Evolutionary conservation across 2,329 filamentous ascomycete genomes (phyloP).

Genomic region (Helicocarpus griseus): DNA sequence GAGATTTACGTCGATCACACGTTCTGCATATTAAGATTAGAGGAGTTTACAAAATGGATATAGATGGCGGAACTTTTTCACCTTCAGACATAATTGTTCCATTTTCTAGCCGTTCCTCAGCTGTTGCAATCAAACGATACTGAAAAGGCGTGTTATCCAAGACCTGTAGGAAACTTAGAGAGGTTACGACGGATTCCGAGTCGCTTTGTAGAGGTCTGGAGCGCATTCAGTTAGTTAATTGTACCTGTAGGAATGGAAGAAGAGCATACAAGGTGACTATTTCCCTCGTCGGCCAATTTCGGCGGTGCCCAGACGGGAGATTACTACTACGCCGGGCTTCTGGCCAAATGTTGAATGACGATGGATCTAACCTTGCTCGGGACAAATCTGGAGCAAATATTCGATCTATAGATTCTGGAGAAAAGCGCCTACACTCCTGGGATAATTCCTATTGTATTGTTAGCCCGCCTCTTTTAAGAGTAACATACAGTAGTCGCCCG

Average conservation of each 20-base stretch:
- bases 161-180: background rate
- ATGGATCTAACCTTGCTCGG: constrained; percentile 1
- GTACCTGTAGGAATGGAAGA: background rate
- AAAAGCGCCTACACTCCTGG: constrained; percentile 3
- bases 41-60: background rate
- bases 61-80: background rate
- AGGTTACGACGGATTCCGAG: background rate
- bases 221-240: background rate
- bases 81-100: background rate
- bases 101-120: constrained; percentile 1
- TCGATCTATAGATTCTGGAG: background rate
- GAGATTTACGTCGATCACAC: constrained; percentile 1
- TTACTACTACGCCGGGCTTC: background rate
- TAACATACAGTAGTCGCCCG: background rate
- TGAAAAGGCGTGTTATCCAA: background rate
- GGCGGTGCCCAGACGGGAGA: constrained; percentile 1
- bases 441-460: constrained; percentile 3
- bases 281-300: background rate
- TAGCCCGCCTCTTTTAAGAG: background rate
- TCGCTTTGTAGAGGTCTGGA: background rate
- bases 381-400: constrained; percentile 4
- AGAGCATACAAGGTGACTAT: background rate
- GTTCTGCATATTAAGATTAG: background rate
- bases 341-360: constrained; percentile 3
- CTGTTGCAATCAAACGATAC: constrained; percentile 2